Conservation (phyloP, 176 grass and related monocot species). For the Oropetium thomaeum region DNA sequence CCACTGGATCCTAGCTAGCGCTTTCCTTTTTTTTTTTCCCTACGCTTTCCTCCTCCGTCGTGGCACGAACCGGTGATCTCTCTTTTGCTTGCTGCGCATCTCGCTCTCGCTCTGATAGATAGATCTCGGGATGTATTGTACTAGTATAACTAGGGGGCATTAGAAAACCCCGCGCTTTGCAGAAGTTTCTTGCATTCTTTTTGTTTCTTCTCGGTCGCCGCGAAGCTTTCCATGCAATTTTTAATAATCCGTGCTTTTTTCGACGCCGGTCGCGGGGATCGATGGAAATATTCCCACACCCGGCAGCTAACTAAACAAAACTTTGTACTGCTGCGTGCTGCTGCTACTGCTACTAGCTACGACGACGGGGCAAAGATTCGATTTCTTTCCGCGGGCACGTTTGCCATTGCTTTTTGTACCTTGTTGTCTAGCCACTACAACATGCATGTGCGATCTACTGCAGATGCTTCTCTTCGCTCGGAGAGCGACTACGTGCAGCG, state of each 20-base stretch:
- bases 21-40: background rate
- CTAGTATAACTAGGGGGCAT: no score
- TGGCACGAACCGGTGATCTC: background rate
- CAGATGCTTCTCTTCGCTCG: constrained; percentile 26
- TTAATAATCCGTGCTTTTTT: constrained; percentile 34
- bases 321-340: no score
- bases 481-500: constrained; percentile 5
- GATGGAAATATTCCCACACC: constrained; percentile 43
- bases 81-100: background rate
- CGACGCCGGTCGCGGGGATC: constrained; percentile 39
- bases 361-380: constrained; percentile 36
- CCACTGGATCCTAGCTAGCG: constrained; percentile 21
- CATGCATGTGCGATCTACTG: constrained; percentile 48
- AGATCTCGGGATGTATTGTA: no score
- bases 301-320: constrained; percentile 32
- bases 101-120: background rate
- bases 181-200: constrained; percentile 61
- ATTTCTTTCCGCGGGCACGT: constrained; percentile 25
- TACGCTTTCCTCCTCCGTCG: background rate
- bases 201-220: constrained; percentile 56
- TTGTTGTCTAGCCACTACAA: constrained; percentile 17
- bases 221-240: constrained; percentile 46
- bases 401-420: constrained; percentile 43
- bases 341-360: no score
- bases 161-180: constrained; percentile 46